Evolutionary conservation across 768 basidiomycete species (phyloP), one percentile per base, ranked within the genome.

Genomic region (Coprinopsis cinerea): DNA sequence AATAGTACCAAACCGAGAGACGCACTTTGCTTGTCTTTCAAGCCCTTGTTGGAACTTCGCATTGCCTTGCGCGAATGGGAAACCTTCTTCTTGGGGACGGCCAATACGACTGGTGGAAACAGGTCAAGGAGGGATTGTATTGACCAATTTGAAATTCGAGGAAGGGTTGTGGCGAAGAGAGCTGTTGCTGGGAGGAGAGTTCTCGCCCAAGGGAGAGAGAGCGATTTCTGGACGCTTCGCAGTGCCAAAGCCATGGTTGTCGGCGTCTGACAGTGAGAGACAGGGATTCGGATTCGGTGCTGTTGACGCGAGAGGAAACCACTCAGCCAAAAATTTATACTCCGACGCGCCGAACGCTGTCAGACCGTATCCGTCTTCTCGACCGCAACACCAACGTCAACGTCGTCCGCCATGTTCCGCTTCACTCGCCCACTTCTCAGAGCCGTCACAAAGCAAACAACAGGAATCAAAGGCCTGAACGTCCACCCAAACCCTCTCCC

Each of bases 41-140:
- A 69, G 1, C 93, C 92, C 67, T 98, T 98, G 67, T 93, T 92
- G 14, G 93, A 87, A 54, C 82, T 83, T 35, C 94, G 78, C 92
- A 95, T 95, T n/a, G 85, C 78, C 67, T 98, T 98, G 45, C 89
- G 77, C 18, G 91, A 92, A 68, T 97, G 93, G 0, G 93, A 92
- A 10, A 83, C 78, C 69, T 94, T 94, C 64, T 85, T 87, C 70
- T 97, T 97, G 22, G 95, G 95, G 1, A 95, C 95, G 22, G 93
- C 92, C 36, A 92, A 79, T 17, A 97, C 71, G 64, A 94, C 82
- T 0, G 92, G 77, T 11, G 94, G 94, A 53, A 97, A 77, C 37
- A 96, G 78, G 54, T 94, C 89, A 34, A 75, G 66, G 24, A 77
- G 57, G 14, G 74, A 73, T 39, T 67, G 66, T 42, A 71, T 57